Evolutionary conservation across 495 filamentous ascomycete species (phyloP), one percentile per base, ranked within the genome.

Genomic region (Xylaria flabelliformis): DNA sequence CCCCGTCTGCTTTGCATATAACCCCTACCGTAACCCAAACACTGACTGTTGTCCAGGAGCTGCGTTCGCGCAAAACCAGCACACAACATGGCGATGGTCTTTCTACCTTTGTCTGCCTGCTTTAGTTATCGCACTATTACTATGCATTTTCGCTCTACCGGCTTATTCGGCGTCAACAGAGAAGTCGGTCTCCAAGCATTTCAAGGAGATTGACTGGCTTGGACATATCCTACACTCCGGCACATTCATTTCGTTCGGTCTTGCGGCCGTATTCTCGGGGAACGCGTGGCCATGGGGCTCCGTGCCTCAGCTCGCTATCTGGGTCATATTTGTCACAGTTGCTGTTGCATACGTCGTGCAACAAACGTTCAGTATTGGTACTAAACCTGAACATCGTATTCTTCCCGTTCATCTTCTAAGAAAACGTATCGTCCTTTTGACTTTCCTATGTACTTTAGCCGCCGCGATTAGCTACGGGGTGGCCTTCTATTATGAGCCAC

Each of bases 41-140:
- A 56, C 65, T 67, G 50, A 55, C 34, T 26, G 6, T 67, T 1
- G 32, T 41, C 24, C 15, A 65, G 69, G 69, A 68, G 76, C 39
- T 67, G 74, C 39, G 87, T 87, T 34, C 87, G 85, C 34, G 88
- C 91, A 69, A 73, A 84, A 87, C 55, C 82, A 77, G 59, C 67
- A 69, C 34, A 80, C 84, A 12, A 84, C 80, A 13, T 89, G 86
- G 87, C 78, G 88, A 50, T 89, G 88, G 89, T 73, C 86, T 7
- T 92, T 92, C 73, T 93, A 91, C 76, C 86, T 93, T 73, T 90
- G 91, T 64, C 84, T 92, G 9, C 79, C 81, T 44, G 78, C 91
- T 32, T 86, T 86, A 5, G 89, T 69, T 15, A 70, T 85, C 29
- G 85, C 84, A 53, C 77, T 86, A 3, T 84, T 86, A 0, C 82